These are phyloP conservation scores for Murraya koenigii DNA, from an alignment of 345 rosid genomes.

Conservation along the genomic window DNA sequence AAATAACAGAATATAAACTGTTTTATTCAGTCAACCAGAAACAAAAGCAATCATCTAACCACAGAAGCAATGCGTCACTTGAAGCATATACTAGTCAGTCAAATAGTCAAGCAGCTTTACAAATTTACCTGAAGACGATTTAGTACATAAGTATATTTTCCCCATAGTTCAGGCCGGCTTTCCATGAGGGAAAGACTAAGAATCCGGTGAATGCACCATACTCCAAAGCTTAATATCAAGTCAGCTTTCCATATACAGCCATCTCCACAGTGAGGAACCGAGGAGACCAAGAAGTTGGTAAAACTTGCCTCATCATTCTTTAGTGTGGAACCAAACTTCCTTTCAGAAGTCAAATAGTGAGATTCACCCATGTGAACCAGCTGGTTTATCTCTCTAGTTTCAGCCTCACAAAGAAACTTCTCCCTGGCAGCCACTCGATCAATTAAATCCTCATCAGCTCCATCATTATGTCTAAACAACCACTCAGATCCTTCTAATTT, in stretches of 20 bases:
- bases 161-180: conserved; percentile 99
- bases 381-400: conserved; percentile 57
- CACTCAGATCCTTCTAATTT: conserved; percentile 94
- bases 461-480: conserved; percentile 83
- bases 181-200: conserved; percentile 91
- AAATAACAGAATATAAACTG: not conserved
- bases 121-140: conserved; percentile 91
- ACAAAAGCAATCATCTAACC: conserved; percentile 1
- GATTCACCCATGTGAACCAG: conserved; percentile 50
- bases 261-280: conserved; percentile 90
- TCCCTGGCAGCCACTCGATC: conserved; percentile 92
- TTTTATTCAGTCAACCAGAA: not conserved
- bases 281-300: conserved; percentile 41
- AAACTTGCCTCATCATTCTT: conserved; percentile 31
- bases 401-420: conserved; percentile 65
- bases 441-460: conserved; percentile 88
- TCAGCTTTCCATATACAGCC: conserved; percentile 87
- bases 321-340: conserved; percentile 25
- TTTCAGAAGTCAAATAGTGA: conserved; percentile 27
- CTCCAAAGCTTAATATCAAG: conserved; percentile 85
- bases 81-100: not conserved
- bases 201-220: conserved; percentile 94
- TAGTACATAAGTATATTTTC: conserved; percentile 90
- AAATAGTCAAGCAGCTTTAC: not conserved
- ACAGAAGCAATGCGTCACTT: not conserved